Evolutionary conservation across 306 rosid species (phyloP), one percentile per base, ranked within the genome.

Genomic region (Malus asiatica): DNA sequence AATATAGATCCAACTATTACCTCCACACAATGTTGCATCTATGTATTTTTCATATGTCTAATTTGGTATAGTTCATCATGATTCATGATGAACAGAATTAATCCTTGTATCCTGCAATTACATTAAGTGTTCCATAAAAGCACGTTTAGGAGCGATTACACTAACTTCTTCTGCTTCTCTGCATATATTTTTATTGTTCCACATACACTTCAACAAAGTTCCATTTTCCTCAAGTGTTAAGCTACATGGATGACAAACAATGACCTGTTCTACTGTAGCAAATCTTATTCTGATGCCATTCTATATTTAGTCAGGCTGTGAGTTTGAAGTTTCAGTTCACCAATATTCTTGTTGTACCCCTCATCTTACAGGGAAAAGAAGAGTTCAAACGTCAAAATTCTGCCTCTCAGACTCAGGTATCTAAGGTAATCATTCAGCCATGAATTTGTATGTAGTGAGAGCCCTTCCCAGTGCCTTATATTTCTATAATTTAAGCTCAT

Each of bases 401-500:
- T 77, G 76, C 32, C 15, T 69, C 82, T 77, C 84, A 84, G 90
- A 89, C 82, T 77, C 84, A 84, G 90, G 90, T 89, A 65, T 48
- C 73, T 57, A 46, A 71, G 76, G 38, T 46, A 62, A 74, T 66
- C 79, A 73, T 33, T 76, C 25, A 9, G 20, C 57, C 62, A 0
- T 7, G 9, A 4, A 33, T 72, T 0, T 58, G 35, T 45, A 67
- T 45, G 62, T 68, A 46, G 52, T 44, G 60, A 32, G 22, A 77
- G 68, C 58, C 45, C 72, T 38, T 76, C 46, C 64, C 23, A 77
- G 57, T 76, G 32, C 72, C 66, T 63, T 73, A 60, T 65, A 57
- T 48, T 66, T 73, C 23, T 46, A 11, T 72, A 8, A 44, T 27
- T 82, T 25, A 35, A 68, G 46, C 22, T 76, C 53, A 51, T 74